phyloP scores from a whole-genome alignment of 495 filamentous ascomycete species.

The Aspergillus kassunensis region DNA sequence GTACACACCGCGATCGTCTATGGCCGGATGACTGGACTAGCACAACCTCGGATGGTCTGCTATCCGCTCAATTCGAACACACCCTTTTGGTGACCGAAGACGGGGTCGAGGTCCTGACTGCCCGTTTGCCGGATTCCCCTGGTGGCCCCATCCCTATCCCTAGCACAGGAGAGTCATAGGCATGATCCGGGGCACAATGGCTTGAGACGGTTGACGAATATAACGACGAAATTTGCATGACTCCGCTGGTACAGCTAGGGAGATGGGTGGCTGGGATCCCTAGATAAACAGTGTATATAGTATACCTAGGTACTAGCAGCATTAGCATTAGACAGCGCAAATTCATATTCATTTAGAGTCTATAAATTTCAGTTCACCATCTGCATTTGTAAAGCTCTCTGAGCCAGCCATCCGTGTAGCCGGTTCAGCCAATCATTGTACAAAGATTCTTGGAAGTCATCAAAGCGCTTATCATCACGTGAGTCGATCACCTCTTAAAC shows the following conservation, averaged over 20 bases:
- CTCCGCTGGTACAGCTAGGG: neutral
- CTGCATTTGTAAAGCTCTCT: too few species aligned
- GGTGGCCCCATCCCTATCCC: slow-evolving; percentile 79
- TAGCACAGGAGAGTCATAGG: slow-evolving; percentile 5
- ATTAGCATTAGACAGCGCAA: slow-evolving; percentile 1
- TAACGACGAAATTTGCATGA: slow-evolving; percentile 1
- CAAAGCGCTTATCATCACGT: neutral
- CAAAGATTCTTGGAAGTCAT: neutral
- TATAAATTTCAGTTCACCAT: too few species aligned
- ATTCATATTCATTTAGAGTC: too few species aligned
- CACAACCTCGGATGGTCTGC: slow-evolving; percentile 73
- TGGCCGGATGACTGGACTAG: slow-evolving; percentile 95
- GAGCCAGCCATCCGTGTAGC: neutral
- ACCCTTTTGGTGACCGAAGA: slow-evolving; percentile 91
- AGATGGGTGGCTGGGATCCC: neutral
- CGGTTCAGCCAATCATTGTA: slow-evolving; percentile 5
- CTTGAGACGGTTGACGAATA: slow-evolving; percentile 8
- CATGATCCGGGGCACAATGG: slow-evolving; percentile 1
- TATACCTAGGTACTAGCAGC: neutral
- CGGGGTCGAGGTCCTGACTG: slow-evolving; percentile 90
- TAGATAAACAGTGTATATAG: slow-evolving; percentile 5
- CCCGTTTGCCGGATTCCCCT: slow-evolving; percentile 73
- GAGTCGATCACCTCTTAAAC: neutral
- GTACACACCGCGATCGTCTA: slow-evolving; percentile 73
- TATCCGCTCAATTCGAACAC: slow-evolving; percentile 90